Conservation (phyloP, 2,329 filamentous ascomycete genomes). For the Cordyceps sp. region DNA sequence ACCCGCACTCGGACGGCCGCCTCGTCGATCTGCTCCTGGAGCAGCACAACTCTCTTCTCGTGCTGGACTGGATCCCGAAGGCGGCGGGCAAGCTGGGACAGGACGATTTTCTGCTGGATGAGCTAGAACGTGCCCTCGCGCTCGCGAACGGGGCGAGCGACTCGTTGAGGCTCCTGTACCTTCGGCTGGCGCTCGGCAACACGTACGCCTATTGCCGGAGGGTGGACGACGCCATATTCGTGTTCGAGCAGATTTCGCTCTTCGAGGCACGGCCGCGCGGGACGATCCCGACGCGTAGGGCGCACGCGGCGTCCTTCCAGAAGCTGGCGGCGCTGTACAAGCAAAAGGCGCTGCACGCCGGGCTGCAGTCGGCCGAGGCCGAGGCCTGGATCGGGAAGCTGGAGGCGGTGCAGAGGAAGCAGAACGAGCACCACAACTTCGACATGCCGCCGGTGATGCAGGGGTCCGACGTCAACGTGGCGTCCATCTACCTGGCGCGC, state of each 20-base stretch:
- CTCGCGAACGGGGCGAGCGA: conserved; percentile 17
- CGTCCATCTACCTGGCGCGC: conserved; percentile 21
- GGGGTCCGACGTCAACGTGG: conserved; percentile 23
- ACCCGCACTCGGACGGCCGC: conserved; percentile 9
- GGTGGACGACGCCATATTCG: conserved; percentile 15
- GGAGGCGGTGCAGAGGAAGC: conserved; percentile 18
- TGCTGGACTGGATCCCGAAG: conserved; percentile 23
- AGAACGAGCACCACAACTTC: conserved; percentile 18
- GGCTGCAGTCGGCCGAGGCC: conserved; percentile 10
- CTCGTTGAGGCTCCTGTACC: conserved; percentile 18
- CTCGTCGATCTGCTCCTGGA: conserved; percentile 19
- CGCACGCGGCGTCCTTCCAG: conserved; percentile 22
- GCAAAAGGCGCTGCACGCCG: conserved; percentile 13
- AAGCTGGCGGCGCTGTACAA: conserved; percentile 21
- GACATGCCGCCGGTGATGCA: conserved; percentile 22
- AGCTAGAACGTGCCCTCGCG: conserved; percentile 14
- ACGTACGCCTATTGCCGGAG: conserved; percentile 18
- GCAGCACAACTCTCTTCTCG: conserved; percentile 14
- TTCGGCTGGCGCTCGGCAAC: conserved; percentile 19
- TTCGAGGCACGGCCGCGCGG: conserved; percentile 21
- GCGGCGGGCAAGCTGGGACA: conserved; percentile 18
- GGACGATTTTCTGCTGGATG: conserved; percentile 12
- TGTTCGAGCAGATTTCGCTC: conserved; percentile 19
- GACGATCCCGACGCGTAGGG: conserved; percentile 20
- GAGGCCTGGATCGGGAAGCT: conserved; percentile 16